A percentile compares a stretch with the other conserved stretches of the same genome.
These are phyloP conservation scores for Pseudomassariella vexata DNA, from an alignment of 2,329 filamentous ascomycete genomes.

Conservation along the genomic window DNA sequence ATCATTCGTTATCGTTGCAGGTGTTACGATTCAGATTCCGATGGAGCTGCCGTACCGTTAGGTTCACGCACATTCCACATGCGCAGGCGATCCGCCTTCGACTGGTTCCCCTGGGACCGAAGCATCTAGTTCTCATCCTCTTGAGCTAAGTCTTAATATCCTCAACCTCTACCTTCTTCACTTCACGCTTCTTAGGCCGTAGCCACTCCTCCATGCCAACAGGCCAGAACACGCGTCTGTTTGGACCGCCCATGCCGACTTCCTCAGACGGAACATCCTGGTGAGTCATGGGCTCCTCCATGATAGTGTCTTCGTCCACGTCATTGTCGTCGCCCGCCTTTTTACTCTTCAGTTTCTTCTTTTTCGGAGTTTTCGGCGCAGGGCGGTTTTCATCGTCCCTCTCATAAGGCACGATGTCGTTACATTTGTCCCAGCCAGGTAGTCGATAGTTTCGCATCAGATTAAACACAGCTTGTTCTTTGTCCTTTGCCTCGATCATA, in stretches of 20 bases:
- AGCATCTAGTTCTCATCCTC: constrained; percentile 7
- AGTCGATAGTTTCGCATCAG: constrained; percentile 85
- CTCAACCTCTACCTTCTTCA: constrained; percentile 33
- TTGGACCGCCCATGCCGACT: constrained; percentile 78
- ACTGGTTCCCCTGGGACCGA: not conserved
- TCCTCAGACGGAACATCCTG: constrained; percentile 59
- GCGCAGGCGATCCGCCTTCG: not conserved
- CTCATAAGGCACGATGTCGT: constrained; percentile 71
- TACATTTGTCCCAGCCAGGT: constrained; percentile 70
- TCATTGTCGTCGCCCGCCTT: constrained; percentile 29
- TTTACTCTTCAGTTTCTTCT: constrained; percentile 30
- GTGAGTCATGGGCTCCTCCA: constrained; percentile 27
- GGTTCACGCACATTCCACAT: not conserved
- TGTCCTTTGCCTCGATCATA: constrained; percentile 99
- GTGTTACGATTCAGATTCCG: too few species aligned
- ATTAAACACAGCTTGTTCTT: constrained; percentile 93
- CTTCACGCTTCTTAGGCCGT: constrained; percentile 67
- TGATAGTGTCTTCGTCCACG: constrained; percentile 28
- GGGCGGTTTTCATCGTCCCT: constrained; percentile 69
- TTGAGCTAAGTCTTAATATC: constrained; percentile 19
- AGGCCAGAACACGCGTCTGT: constrained; percentile 85
- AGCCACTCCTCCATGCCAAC: constrained; percentile 87
- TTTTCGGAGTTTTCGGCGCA: constrained; percentile 42
- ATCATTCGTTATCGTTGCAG: too few species aligned
- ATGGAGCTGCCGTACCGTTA: not conserved